Conservation (phyloP, 345 rosid genomes). For the Ceriops zippeliana region DNA sequence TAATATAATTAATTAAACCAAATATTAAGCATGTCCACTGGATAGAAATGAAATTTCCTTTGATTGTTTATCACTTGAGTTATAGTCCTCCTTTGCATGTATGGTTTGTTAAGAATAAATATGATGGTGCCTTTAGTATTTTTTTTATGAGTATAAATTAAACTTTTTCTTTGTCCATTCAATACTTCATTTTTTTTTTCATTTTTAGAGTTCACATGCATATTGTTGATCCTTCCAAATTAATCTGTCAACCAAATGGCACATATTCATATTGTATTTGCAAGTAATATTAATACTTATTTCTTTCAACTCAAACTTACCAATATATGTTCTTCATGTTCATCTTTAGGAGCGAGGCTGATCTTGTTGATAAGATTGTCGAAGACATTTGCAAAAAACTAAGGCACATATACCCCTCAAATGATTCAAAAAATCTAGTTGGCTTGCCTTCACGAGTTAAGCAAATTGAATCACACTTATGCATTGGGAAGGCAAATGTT, state of each 20-base stretch:
- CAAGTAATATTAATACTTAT: neutral
- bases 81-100: too few relatives aligned
- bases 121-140: too few relatives aligned
- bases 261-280: neutral
- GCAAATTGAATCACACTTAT: neutral
- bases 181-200: neutral
- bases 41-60: too few relatives aligned
- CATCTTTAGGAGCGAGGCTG: constrained; percentile 7
- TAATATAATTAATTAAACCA: too few relatives aligned
- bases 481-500: neutral
- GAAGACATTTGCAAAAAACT: neutral
- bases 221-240: too few relatives aligned
- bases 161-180: too few relatives aligned
- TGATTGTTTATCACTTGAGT: too few relatives aligned
- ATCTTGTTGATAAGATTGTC: constrained; percentile 5
- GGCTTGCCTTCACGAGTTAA: constrained; percentile 7
- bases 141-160: too few relatives aligned
- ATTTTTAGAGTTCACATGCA: too few relatives aligned
- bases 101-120: too few relatives aligned
- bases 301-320: neutral
- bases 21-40: too few relatives aligned
- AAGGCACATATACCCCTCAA: neutral
- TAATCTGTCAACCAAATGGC: too few relatives aligned
- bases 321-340: neutral
- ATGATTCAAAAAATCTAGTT: neutral